A percentile compares a stretch with the other conserved stretches of the same genome.
phyloP scores from a whole-genome alignment of 2,329 filamentous ascomycete genomes.

The Fusarium torulosum region DNA sequence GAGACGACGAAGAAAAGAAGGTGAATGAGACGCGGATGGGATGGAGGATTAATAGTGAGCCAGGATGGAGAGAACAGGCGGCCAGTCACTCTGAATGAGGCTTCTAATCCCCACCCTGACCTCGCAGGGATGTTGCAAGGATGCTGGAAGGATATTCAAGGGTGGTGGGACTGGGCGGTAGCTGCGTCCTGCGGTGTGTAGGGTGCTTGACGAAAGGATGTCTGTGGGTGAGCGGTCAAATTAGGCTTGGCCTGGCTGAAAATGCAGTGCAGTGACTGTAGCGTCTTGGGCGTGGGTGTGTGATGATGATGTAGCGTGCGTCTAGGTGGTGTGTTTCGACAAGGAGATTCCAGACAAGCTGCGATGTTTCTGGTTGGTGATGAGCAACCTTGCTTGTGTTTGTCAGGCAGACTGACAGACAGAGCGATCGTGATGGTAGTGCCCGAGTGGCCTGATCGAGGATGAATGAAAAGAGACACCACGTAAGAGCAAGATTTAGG shows the following conservation, averaged over 20 bases:
- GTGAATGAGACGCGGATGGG: constrained; percentile 40
- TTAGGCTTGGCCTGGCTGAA: constrained; percentile 38
- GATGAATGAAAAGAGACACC: constrained; percentile 11
- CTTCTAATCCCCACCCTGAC: constrained; percentile 44
- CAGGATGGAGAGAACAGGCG: constrained; percentile 45
- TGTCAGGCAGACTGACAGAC: constrained; percentile 11
- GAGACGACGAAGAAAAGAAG: constrained; percentile 44
- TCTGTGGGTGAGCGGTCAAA: constrained; percentile 40
- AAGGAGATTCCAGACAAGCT: constrained; percentile 12
- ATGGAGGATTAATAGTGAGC: constrained; percentile 49
- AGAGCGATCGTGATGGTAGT: constrained; percentile 1
- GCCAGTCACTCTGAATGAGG: constrained; percentile 49
- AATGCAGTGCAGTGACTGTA: constrained; percentile 21
- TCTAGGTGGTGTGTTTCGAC: constrained; percentile 40
- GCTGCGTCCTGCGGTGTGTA: constrained; percentile 39
- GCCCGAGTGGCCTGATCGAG: constrained; percentile 32
- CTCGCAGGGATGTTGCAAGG: constrained; percentile 33
- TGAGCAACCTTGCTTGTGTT: constrained; percentile 1
- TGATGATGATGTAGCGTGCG: constrained; percentile 38
- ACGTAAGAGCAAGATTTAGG: constrained; percentile 7
- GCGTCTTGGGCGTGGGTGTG: constrained; percentile 16
- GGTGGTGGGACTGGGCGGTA: constrained; percentile 37
- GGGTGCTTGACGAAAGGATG: constrained; percentile 26
- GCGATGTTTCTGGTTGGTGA: constrained; percentile 4
- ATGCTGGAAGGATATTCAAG: constrained; percentile 35